Evolutionary conservation across 2,329 filamentous ascomycete species (phyloP).

Genomic region (Fusarium robinianum): DNA sequence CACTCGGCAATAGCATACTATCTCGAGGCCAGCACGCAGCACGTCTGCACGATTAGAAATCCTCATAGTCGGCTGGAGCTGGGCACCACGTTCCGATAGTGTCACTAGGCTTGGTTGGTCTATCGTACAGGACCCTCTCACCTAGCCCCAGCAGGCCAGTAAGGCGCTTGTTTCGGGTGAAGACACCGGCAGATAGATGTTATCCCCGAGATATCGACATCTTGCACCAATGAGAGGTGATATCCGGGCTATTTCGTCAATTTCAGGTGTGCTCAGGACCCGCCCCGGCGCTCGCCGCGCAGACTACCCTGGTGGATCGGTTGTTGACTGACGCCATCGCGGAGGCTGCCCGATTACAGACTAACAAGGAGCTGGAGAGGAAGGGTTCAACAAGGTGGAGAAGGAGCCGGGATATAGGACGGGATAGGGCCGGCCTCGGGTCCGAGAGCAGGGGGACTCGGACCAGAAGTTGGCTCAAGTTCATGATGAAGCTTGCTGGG

Average conservation of each 20-base stretch:
- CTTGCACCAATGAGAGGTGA: conserved; percentile 3
- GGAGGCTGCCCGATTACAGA: conserved; percentile 11
- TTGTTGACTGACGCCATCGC: conserved; percentile 29
- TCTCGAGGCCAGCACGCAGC: background rate
- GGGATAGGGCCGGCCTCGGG: too few relatives aligned
- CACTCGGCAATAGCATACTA: conserved; percentile 5
- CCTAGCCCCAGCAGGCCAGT: background rate
- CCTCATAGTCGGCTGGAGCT: background rate
- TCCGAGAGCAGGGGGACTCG: conserved; percentile 1
- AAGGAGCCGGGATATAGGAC: too few relatives aligned
- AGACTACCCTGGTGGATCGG: conserved; percentile 15
- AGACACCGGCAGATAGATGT: background rate
- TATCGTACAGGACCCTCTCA: conserved; percentile 1
- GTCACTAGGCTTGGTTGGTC: background rate
- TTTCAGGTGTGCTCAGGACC: conserved; percentile 7
- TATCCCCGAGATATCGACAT: conserved; percentile 12
- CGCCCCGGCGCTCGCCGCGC: conserved; percentile 25
- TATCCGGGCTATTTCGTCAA: too few relatives aligned
- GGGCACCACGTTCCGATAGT: background rate
- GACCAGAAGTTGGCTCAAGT: background rate
- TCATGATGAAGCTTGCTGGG: background rate
- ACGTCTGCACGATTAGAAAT: background rate
- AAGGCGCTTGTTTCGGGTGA: background rate
- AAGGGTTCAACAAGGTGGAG: background rate
- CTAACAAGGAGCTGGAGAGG: conserved; percentile 13